These are phyloP conservation scores for Aspergillus quadricinctus DNA, from an alignment of 2,329 filamentous ascomycete genomes.

Conservation along the genomic window DNA sequence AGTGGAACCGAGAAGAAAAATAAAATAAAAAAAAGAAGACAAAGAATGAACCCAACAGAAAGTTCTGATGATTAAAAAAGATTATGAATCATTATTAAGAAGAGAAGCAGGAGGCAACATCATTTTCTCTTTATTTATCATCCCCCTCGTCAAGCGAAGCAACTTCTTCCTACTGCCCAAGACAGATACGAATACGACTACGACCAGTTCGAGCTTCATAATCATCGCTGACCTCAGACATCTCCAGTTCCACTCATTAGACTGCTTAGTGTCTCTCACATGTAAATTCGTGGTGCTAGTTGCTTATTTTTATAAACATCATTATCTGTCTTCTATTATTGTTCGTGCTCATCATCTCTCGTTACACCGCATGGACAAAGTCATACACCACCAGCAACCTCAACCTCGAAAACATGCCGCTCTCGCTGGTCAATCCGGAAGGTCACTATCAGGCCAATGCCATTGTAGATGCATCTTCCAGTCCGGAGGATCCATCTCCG, in stretches of 20 bases:
- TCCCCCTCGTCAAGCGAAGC: too few species aligned
- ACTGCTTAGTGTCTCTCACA: slow-evolving; percentile 1
- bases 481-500: slow-evolving; percentile 8
- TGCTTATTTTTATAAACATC: not conserved
- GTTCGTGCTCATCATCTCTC: not conserved
- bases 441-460: slow-evolving; percentile 5
- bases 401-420: slow-evolving; percentile 3
- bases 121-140: not conserved
- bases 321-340: not conserved
- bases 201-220: not conserved
- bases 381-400: not conserved
- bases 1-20: not conserved
- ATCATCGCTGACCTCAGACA: slow-evolving; percentile 3
- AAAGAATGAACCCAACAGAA: not conserved
- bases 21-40: too few species aligned
- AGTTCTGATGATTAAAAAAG: not conserved
- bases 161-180: not conserved
- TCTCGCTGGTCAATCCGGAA: slow-evolving; percentile 1
- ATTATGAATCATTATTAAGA: not conserved
- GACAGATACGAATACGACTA: slow-evolving; percentile 7
- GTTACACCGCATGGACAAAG: not conserved
- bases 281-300: not conserved
- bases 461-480: slow-evolving; percentile 1
- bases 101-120: not conserved
- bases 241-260: not conserved